Evolutionary conservation across 306 rosid genomes (phyloP).

Genomic region (Sindora glabra): DNA sequence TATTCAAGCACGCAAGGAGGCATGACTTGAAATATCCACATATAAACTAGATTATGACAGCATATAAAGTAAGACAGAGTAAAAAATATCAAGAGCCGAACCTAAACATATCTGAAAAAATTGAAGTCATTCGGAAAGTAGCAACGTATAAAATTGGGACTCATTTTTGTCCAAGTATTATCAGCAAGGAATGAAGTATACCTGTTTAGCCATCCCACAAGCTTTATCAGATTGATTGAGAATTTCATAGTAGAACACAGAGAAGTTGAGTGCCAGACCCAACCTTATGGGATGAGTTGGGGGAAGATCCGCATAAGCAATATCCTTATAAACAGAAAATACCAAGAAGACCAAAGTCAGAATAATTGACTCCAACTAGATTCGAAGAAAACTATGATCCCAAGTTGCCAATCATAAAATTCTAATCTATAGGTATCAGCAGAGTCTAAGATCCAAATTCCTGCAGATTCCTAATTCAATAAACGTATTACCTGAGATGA

Average conservation of each 20-base stretch:
- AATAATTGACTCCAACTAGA: not conserved
- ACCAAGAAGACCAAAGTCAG: not conserved
- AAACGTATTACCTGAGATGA: too few species aligned
- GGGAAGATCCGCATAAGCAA: conserved; percentile 56
- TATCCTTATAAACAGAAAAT: conserved; percentile 28
- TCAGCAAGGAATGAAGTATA: not conserved
- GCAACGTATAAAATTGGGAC: not conserved
- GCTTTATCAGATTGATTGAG: conserved; percentile 78
- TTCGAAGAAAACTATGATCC: not conserved
- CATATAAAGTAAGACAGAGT: not conserved
- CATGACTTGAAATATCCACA: not conserved
- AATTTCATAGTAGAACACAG: conserved; percentile 73
- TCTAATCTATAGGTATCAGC: not conserved
- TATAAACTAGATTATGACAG: not conserved
- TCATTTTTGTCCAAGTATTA: too few species aligned
- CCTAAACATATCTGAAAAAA: too few species aligned
- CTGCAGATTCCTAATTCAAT: not conserved
- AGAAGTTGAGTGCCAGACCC: conserved; percentile 74
- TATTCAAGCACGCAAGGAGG: not conserved
- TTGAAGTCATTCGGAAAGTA: too few species aligned
- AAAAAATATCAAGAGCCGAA: too few species aligned
- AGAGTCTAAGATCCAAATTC: not conserved
- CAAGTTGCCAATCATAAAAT: not conserved
- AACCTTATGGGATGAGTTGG: conserved; percentile 76
- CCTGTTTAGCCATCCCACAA: conserved; percentile 82